Conservation (phyloP, 1,284 basidiomycete species). For the Rhodotorula mucilaginosa region DNA sequence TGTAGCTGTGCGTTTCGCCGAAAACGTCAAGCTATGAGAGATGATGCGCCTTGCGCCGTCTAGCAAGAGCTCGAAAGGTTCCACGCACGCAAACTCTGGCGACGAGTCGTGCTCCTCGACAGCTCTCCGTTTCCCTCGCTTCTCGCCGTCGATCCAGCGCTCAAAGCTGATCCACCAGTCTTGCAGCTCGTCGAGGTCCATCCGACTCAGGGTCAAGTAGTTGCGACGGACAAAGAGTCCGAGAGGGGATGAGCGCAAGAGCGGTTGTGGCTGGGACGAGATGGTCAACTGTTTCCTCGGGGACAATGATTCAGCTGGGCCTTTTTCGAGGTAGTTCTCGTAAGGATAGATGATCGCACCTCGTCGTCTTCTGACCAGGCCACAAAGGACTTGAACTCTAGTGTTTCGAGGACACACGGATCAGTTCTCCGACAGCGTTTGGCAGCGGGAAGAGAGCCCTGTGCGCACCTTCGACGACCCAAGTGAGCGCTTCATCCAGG, state of each 20-base stretch:
- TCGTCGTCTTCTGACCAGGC: conserved; percentile 31
- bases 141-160: conserved; percentile 10
- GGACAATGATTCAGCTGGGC: background rate
- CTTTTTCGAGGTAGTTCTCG: background rate
- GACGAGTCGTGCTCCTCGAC: background rate
- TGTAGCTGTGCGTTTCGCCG: background rate
- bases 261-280: conserved; percentile 5
- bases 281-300: background rate
- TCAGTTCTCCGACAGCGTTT: too few relatives aligned
- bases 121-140: background rate
- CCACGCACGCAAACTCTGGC: too few relatives aligned
- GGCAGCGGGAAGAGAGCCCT: background rate
- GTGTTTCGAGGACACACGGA: too few relatives aligned
- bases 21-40: too few relatives aligned
- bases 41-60: too few relatives aligned
- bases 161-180: conserved; percentile 15
- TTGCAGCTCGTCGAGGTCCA: conserved; percentile 17
- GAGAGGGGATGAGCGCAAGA: conserved; percentile 38
- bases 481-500: conserved; percentile 5
- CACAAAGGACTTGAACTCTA: conserved; percentile 6
- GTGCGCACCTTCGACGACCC: conserved; percentile 4
- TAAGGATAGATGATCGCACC: background rate
- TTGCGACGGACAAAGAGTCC: conserved; percentile 35
- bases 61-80: too few relatives aligned
- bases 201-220: conserved; percentile 14